These are phyloP conservation scores for Cryphonectria radicalis DNA, from an alignment of 2,329 filamentous ascomycete species.

Conservation along the genomic window DNA sequence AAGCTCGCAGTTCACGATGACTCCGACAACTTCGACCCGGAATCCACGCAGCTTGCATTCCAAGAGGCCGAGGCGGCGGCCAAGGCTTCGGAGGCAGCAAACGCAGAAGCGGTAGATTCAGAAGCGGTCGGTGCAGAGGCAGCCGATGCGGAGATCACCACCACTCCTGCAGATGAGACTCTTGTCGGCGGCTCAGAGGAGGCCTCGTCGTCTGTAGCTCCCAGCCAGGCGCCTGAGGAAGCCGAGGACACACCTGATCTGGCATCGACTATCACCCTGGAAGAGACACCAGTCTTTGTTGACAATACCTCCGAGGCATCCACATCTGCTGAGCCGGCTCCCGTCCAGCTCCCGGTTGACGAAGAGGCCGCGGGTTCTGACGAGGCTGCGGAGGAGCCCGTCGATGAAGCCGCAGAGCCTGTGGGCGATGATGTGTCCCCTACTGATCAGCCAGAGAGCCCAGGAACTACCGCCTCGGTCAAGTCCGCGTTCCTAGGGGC, in stretches of 20 bases:
- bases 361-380: constrained; percentile 29
- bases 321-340: constrained; percentile 33
- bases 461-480: constrained; percentile 40
- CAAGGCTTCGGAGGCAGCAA: constrained; percentile 42
- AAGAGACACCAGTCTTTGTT: constrained; percentile 40
- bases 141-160: constrained; percentile 6
- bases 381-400: constrained; percentile 24
- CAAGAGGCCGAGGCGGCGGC: constrained; percentile 44
- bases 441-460: constrained; percentile 29
- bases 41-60: constrained; percentile 62
- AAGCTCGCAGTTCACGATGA: constrained; percentile 78
- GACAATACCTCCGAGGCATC: constrained; percentile 34
- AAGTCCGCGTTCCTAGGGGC: constrained; percentile 56
- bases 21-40: constrained; percentile 78
- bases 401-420: constrained; percentile 28
- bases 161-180: constrained; percentile 6
- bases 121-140: constrained; percentile 5
- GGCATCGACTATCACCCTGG: constrained; percentile 34
- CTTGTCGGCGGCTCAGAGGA: constrained; percentile 13
- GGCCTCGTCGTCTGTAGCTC: constrained; percentile 28
- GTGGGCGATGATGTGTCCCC: constrained; percentile 23
- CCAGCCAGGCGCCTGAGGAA: constrained; percentile 19
- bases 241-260: constrained; percentile 22
- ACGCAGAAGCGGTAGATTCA: constrained; percentile 37
- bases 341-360: constrained; percentile 31